Percentiles rank a stretch among this genome's conserved stretches.
phyloP scores from a whole-genome alignment of 2,329 filamentous ascomycete genomes.

The Coniochaeta sp. region DNA sequence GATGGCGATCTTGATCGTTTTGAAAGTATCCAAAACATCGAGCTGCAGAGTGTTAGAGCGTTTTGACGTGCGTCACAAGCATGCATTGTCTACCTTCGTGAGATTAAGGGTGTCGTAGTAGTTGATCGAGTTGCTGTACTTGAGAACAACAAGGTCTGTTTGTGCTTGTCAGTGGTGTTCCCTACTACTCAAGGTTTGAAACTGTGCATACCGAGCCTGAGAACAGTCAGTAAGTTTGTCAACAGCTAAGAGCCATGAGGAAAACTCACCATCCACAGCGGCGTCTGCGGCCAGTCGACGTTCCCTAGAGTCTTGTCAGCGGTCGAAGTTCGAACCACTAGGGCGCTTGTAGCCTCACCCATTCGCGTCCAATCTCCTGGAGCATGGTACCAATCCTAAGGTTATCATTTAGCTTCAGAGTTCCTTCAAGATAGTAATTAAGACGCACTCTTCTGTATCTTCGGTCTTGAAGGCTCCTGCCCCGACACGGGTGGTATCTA shows the following conservation, averaged over 20 bases:
- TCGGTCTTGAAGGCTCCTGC: conserved; percentile 61
- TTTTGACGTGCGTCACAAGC: neutral
- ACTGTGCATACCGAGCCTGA: conserved; percentile 19
- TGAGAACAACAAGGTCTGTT: conserved; percentile 60
- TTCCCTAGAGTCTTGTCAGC: conserved; percentile 20
- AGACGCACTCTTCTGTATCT: conserved; percentile 30
- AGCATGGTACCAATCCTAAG: conserved; percentile 32
- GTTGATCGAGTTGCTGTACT: conserved; percentile 57
- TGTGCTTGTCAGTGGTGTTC: conserved; percentile 12
- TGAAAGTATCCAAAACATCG: conserved; percentile 69
- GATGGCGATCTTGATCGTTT: conserved; percentile 50
- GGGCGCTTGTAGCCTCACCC: conserved; percentile 15
- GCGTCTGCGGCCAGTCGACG: conserved; percentile 51
- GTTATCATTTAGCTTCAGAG: conserved; percentile 12
- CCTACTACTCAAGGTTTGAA: conserved; percentile 7
- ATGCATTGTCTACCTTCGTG: conserved; percentile 32
- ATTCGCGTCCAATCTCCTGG: conserved; percentile 39
- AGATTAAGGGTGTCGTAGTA: conserved; percentile 57
- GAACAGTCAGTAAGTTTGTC: conserved; percentile 12
- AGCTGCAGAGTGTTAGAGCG: conserved; percentile 45
- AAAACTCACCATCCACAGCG: conserved; percentile 43
- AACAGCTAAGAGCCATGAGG: conserved; percentile 9
- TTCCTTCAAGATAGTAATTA: conserved; percentile 10
- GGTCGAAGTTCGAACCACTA: conserved; percentile 11
- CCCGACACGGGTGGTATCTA: conserved; percentile 57